A percentile compares a stretch with the other conserved stretches of the same genome.
phyloP scores from a whole-genome alignment of 306 rosid species.

The Spatholobus suberectus region DNA sequence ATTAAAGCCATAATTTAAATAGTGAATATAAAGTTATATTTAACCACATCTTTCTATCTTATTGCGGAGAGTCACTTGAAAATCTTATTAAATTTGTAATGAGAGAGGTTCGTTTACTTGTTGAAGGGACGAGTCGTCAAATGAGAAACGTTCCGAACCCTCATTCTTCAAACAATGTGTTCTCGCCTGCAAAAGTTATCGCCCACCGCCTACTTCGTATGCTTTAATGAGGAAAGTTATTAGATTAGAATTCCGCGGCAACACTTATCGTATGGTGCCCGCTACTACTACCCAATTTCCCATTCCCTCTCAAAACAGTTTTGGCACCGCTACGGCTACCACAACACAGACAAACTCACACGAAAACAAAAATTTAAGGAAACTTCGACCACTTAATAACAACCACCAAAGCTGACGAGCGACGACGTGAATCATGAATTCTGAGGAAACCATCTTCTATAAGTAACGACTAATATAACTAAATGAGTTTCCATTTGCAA shows the following conservation, averaged over 20 bases:
- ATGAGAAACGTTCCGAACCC: no score
- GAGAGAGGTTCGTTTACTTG: no score
- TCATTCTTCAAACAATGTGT: no score
- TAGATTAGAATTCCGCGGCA: not conserved
- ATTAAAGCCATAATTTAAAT: no score
- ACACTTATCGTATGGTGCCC: constrained; percentile 3
- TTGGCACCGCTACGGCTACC: constrained; percentile 11
- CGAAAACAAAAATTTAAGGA: not conserved
- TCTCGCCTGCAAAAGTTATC: constrained; percentile 9
- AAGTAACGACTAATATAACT: constrained; percentile 18
- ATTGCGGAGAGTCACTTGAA: no score
- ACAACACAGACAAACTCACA: not conserved
- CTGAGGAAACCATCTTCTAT: constrained; percentile 23
- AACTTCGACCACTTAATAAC: not conserved
- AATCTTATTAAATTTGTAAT: no score
- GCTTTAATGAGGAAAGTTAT: not conserved
- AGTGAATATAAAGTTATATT: no score
- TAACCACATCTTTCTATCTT: no score
- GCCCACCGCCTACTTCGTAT: not conserved
- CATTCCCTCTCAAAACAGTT: not conserved
- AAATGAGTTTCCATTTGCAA: not conserved
- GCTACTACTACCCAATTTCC: not conserved
- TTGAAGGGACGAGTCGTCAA: no score
- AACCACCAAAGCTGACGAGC: constrained; percentile 5
- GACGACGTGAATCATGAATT: not conserved